phyloP scores from a whole-genome alignment of 352 stramenopile species.

The Phytophthora macrochlamydospora region DNA sequence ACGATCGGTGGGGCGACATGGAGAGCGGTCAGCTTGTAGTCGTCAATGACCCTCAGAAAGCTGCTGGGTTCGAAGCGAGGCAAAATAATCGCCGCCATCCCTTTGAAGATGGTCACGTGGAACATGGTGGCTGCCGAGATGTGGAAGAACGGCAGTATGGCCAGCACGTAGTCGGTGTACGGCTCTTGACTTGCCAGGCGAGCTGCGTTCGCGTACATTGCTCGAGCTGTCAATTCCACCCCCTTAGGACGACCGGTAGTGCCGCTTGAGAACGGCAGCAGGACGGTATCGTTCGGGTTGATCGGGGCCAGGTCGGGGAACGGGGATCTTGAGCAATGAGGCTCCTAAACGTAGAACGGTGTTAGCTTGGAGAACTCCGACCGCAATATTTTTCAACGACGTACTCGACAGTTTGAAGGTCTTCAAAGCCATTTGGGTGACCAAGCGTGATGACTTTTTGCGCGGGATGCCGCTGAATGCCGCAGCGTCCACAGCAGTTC shows the following conservation, averaged over 20 bases:
- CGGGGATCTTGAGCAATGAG: constrained; percentile 24
- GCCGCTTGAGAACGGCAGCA: constrained; percentile 92
- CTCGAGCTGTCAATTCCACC: constrained; percentile 87
- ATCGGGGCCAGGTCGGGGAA: constrained; percentile 19
- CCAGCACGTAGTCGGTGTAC: constrained; percentile 36
- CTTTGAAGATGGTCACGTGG: constrained; percentile 82
- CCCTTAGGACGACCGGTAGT: constrained; percentile 87
- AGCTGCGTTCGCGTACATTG: constrained; percentile 79
- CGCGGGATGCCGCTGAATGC: constrained; percentile 6
- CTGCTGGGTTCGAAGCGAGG: constrained; percentile 89
- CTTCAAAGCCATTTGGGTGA: constrained; percentile 10
- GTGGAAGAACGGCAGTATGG: constrained; percentile 94
- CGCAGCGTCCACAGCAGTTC: constrained; percentile 27
- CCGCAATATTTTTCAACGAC: not conserved
- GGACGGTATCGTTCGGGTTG: constrained; percentile 21
- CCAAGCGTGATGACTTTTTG: constrained; percentile 32
- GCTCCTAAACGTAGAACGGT: not conserved
- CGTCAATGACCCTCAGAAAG: constrained; percentile 85
- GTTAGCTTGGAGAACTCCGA: too few relatives aligned
- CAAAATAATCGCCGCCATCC: constrained; percentile 81
- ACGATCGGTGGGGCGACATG: constrained; percentile 85
- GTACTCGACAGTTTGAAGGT: constrained; percentile 37
- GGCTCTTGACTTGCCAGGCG: constrained; percentile 43
- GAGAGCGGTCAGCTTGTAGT: constrained; percentile 39
- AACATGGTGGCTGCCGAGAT: constrained; percentile 91